A percentile compares a stretch with the other conserved stretches of the same genome.
These are phyloP conservation scores for Malus hybrid DNA, from an alignment of 331 rosid species.

Conservation along the genomic window DNA sequence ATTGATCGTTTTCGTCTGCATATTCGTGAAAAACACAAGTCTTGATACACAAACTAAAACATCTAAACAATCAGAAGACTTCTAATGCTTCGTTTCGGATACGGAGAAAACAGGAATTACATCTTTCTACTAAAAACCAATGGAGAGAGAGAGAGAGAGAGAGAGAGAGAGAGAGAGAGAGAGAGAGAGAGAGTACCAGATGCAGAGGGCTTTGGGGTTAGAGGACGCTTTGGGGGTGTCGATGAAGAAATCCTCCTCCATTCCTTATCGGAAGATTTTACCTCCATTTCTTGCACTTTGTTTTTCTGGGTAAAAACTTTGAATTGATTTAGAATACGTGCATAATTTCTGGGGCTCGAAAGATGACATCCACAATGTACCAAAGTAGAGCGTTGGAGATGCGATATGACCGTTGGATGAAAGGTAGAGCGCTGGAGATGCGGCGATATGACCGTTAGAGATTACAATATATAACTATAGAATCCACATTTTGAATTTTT, in stretches of 20 bases:
- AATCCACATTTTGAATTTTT: background rate
- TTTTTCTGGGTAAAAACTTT: background rate
- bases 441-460: background rate
- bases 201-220: background rate
- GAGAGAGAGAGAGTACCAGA: constrained; percentile 8
- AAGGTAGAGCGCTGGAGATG: background rate
- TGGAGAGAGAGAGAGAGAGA: background rate
- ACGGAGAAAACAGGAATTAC: background rate
- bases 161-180: too few species aligned
- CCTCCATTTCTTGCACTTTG: constrained; percentile 13
- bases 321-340: background rate
- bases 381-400: background rate
- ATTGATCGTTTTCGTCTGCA: constrained; percentile 24
- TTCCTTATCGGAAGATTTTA: background rate
- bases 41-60: background rate
- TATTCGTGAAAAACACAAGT: background rate
- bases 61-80: background rate
- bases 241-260: background rate
- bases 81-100: background rate
- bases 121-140: background rate
- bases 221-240: background rate
- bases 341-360: background rate
- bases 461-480: background rate
- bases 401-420: too few species aligned
- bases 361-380: background rate